Evolutionary conservation across 2,329 filamentous ascomycete species (phyloP), one percentile per base, ranked within the genome.

Genomic region (Coniochaeta pulveracea): DNA sequence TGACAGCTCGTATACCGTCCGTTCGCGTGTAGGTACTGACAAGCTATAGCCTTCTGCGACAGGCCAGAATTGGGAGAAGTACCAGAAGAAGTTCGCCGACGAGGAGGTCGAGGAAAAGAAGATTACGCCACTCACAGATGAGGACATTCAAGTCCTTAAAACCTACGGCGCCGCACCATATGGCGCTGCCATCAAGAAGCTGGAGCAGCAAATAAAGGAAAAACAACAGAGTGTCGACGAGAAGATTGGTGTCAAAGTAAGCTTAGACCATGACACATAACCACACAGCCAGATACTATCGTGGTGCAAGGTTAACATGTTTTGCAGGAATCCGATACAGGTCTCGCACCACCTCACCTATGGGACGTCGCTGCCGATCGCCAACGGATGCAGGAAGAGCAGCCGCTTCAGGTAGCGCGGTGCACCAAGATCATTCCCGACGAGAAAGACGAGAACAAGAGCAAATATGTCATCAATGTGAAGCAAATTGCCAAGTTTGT

Each of bases 401-500:
- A 98, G 52, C 91, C 91, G 26, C 73, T 96, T 48, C 91, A 98
- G 63, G 91, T 98, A 43, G 91, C 91, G 44, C 75, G 91, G 52
- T 98, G 91, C 71, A 98, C 91, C 39, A 98, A 98, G 72, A 98
- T 98, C 58, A 98, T 98, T 47, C 79, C 86, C 40, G 89, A 96
- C 54, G 88, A 94, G 56, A 89, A 91, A 61, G 88, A 96, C 56
- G 70, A 85, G 40, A 84, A 93, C 42, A 98, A 98, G 75, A 93
- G 83, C 76, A 98, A 96, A 77, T 98, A 98, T 66, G 88, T 98
- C 51, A 98, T 98, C 72, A 98, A 98, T 62, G 89, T 98, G 48
- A 98, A 98, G 70, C 91, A 98, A 61, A 98, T 98, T 51, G 91
- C 91, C 52, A 98, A 98, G 64, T 98, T 98, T 51, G 91, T 98